Base-by-base conservation (phyloP, 2,329 filamentous ascomycete species). In the Mycosphaerella sp. region DNA sequence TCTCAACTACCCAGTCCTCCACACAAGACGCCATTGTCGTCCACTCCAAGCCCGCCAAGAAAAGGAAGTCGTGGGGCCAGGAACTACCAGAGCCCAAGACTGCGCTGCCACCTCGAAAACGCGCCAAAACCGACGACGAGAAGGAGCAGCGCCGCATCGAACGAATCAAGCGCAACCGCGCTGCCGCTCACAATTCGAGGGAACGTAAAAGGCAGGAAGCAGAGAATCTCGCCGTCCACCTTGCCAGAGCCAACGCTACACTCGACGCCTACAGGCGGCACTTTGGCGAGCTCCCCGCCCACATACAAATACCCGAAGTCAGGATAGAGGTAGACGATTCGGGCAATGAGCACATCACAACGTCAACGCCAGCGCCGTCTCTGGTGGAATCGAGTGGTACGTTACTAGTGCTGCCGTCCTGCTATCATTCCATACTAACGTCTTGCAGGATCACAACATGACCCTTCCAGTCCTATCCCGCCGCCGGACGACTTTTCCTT, bases 91-190 rank as follows among this genome's bases (percentile, higher is more conserved):
- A 94, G 67, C 93, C 93, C 39, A 97, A 96, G 79, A 97, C 93
- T 28, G 94, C 91, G 66, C 82, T 97, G 6, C 91, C 91, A 55
- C 91, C 91, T 35, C 85, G 90, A 60, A 98, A 98, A 81, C 89
- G 93, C 56, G 93, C 93, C 63, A 98, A 97, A 80, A 98, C 93
- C 2, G 91, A 95, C 64, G 93, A 96, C 66, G 93, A 98, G 73
- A 98, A 98, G 75, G 93, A 97, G 73, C 93, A 98, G 72, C 86
- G 93, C 40, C 87, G 93, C 56, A 94, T 97, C 49, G 93, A 98
- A 76, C 88, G 93, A 56, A 93, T 98, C 59, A 88, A 97, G 63
- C 86, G 93, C 40, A 98, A 98, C 68, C 88, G 93, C 59, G 87
- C 90, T 53, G 93, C 93, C 41, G 93, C 93, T 36, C 93, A 97